Conservation (phyloP, 1,139 yeast species). For the Dujonia santamariae region DNA sequence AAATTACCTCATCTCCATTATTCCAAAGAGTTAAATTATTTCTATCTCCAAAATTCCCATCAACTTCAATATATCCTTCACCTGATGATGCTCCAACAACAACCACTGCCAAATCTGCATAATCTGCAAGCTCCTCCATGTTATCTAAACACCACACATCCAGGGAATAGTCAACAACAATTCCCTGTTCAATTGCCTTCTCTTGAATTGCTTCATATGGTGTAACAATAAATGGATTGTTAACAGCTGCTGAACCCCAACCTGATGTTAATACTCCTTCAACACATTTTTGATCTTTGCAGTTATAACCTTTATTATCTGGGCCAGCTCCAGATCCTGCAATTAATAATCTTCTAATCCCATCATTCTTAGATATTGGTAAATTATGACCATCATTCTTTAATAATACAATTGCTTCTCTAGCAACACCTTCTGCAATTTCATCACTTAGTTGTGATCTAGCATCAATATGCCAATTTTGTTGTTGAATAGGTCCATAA, state of each 20-base stretch:
- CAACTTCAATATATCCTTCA: slow-evolving; percentile 57
- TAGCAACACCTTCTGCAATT: slow-evolving; percentile 52
- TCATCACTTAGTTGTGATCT: slow-evolving; percentile 47
- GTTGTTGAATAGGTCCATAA: slow-evolving; percentile 50
- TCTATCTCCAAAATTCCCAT: slow-evolving; percentile 60
- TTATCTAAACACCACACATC: slow-evolving; percentile 45
- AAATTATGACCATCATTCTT: slow-evolving; percentile 48
- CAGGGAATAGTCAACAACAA: slow-evolving; percentile 40
- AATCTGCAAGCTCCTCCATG: slow-evolving; percentile 42
- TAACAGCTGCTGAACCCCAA: slow-evolving; percentile 54
- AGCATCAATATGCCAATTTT: slow-evolving; percentile 56
- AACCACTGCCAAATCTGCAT: slow-evolving; percentile 51
- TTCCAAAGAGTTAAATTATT: slow-evolving; percentile 57
- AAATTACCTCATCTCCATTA: slow-evolving; percentile 55
- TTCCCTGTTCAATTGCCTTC: slow-evolving; percentile 41
- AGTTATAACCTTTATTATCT: slow-evolving; percentile 47
- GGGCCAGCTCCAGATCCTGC: slow-evolving; percentile 49
- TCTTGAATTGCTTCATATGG: slow-evolving; percentile 52
- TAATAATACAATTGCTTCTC: slow-evolving; percentile 54
- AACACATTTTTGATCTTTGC: slow-evolving; percentile 47
- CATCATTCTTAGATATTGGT: slow-evolving; percentile 45
- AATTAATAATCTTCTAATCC: slow-evolving; percentile 40
- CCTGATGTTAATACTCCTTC: slow-evolving; percentile 49
- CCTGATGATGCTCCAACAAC: slow-evolving; percentile 55
- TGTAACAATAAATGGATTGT: slow-evolving; percentile 51